phyloP scores from a whole-genome alignment of 2,329 filamentous ascomycete species.

The Trichophyton mentagrophytes region DNA sequence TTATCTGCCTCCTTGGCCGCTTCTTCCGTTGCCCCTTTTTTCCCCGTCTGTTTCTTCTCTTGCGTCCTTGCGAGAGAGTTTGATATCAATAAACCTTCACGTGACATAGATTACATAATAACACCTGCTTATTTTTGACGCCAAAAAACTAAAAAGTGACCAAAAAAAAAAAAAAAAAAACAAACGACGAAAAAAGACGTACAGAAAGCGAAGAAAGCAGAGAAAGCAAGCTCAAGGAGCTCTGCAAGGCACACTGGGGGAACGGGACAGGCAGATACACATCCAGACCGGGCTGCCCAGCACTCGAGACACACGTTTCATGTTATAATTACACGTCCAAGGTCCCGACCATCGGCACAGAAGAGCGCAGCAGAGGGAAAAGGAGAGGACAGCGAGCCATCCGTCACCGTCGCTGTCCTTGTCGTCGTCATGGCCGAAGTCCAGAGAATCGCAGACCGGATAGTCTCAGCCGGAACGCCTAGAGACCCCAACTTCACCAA shows the following conservation, averaged over 20 bases:
- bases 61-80: background rate
- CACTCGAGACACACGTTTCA: background rate
- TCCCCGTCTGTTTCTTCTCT: background rate
- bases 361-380: background rate
- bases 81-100: background rate
- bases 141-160: background rate
- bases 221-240: background rate
- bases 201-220: too few species aligned
- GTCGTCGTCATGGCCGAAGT: slow-evolving; percentile 23
- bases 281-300: background rate
- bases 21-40: background rate
- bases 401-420: background rate
- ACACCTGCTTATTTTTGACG: background rate
- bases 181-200: too few species aligned
- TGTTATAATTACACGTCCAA: background rate
- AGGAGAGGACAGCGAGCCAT: background rate
- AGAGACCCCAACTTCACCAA: slow-evolving; percentile 41
- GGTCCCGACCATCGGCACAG: background rate
- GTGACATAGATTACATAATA: background rate
- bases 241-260: slow-evolving; percentile 2
- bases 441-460: slow-evolving; percentile 21
- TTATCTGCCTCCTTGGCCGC: background rate
- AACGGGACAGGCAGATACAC: background rate
- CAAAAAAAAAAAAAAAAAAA: too few species aligned
- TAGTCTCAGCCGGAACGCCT: slow-evolving; percentile 25